phyloP scores from a whole-genome alignment of 2,329 filamentous ascomycete species.

The Pleurostoma richardsiae region DNA sequence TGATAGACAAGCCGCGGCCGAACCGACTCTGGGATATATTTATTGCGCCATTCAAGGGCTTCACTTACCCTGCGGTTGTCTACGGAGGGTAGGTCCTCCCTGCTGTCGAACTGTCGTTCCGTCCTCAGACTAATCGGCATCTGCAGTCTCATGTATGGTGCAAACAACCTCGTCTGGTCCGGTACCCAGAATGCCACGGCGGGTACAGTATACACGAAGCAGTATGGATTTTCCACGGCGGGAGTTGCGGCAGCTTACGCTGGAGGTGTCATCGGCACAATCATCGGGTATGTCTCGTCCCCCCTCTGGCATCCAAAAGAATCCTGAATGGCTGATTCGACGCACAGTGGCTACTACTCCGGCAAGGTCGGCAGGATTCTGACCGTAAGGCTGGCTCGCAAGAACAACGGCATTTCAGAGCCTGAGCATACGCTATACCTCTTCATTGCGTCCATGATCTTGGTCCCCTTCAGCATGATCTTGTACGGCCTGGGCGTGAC shows the following conservation, averaged over 20 bases:
- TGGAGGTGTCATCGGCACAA: constrained; percentile 14
- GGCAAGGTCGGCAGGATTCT: constrained; percentile 13
- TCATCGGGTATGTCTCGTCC: constrained; percentile 1
- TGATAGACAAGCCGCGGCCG: constrained; percentile 26
- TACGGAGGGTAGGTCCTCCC: constrained; percentile 11
- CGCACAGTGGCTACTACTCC: constrained; percentile 16
- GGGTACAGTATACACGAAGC: constrained; percentile 22
- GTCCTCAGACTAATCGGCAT: too few species aligned
- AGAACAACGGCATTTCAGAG: constrained; percentile 15
- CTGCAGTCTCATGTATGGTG: constrained; percentile 21
- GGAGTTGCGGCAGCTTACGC: constrained; percentile 18
- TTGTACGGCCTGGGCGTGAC: constrained; percentile 17
- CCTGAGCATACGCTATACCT: constrained; percentile 15
- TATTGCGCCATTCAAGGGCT: constrained; percentile 21
- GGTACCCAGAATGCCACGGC: constrained; percentile 23
- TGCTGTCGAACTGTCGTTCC: too few species aligned
- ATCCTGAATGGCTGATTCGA: not conserved
- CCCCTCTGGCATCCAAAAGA: not conserved
- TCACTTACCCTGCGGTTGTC: constrained; percentile 23
- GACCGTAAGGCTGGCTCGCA: constrained; percentile 12
- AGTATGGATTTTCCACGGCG: constrained; percentile 22
- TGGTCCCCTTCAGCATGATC: constrained; percentile 12
- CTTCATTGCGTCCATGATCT: constrained; percentile 9
- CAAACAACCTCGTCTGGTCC: constrained; percentile 24
- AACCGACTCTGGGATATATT: constrained; percentile 31